A percentile compares a stretch with the other conserved stretches of the same genome.
Evolutionary conservation across 1,284 basidiomycete species (phyloP).

Genomic region (Fistulinella staudtii): DNA sequence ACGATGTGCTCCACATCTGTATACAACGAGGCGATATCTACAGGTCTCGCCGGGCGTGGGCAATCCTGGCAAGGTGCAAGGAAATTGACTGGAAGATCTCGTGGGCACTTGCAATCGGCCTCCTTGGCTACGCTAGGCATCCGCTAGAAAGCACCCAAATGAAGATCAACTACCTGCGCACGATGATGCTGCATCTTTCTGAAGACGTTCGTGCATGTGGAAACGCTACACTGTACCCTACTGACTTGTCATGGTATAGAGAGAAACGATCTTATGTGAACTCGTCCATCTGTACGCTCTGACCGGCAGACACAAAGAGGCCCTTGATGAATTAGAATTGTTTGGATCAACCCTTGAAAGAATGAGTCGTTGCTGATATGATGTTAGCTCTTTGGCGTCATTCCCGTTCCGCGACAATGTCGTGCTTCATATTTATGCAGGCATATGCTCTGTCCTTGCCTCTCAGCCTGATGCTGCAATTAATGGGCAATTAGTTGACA

Average conservation of each 20-base stretch:
- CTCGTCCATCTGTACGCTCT: constrained; percentile 65
- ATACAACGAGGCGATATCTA: constrained; percentile 64
- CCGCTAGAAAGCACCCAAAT: constrained; percentile 31
- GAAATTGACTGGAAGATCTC: constrained; percentile 75
- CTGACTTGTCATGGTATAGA: constrained; percentile 42
- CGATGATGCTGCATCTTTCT: constrained; percentile 64
- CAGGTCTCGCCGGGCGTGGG: constrained; percentile 73
- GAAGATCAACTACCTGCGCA: constrained; percentile 59
- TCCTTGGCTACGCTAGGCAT: constrained; percentile 43
- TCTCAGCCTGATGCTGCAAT: constrained; percentile 37
- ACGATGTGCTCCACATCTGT: constrained; percentile 71
- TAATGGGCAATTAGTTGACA: constrained; percentile 13
- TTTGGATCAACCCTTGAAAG: constrained; percentile 35
- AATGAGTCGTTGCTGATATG: constrained; percentile 7
- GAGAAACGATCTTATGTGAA: constrained; percentile 71
- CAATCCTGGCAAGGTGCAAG: constrained; percentile 77
- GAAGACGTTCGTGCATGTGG: constrained; percentile 49
- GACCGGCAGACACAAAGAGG: constrained; percentile 55
- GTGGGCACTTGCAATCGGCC: constrained; percentile 68
- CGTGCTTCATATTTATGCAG: constrained; percentile 77
- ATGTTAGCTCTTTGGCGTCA: constrained; percentile 71
- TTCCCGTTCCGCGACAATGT: constrained; percentile 83
- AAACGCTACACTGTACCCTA: background rate
- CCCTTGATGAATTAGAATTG: constrained; percentile 83
- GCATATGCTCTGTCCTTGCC: constrained; percentile 63